Percentiles rank a stretch among this genome's conserved stretches.
Evolutionary conservation across 257 asterid species (phyloP).

Genomic region (Petunia secreta): DNA sequence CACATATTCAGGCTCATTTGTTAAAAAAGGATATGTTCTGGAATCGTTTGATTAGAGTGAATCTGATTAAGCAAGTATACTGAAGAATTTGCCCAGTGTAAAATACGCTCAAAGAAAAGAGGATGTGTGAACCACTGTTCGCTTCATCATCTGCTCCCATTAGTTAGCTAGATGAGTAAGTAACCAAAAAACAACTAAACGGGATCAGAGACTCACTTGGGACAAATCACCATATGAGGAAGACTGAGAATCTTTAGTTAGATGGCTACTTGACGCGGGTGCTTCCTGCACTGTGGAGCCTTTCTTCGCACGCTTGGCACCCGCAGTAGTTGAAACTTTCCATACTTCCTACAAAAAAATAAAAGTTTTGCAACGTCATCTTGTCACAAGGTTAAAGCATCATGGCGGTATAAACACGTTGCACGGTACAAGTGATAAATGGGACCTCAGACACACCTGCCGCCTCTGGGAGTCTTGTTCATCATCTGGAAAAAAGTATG

Average conservation of each 20-base stretch:
- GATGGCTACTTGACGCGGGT: slow-evolving; percentile 46
- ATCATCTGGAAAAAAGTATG: slow-evolving; percentile 95
- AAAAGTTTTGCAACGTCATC: slow-evolving; percentile 22
- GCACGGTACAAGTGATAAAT: slow-evolving; percentile 26
- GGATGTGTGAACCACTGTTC: background rate
- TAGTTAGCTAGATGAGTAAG: slow-evolving; percentile 20
- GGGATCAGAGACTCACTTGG: slow-evolving; percentile 68
- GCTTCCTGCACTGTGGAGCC: slow-evolving; percentile 60
- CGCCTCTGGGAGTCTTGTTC: slow-evolving; percentile 99
- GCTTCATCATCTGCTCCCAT: background rate
- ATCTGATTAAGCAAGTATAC: background rate
- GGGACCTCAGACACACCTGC: slow-evolving; percentile 57
- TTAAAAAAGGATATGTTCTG: background rate
- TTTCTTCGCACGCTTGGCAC: slow-evolving; percentile 85
- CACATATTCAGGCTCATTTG: slow-evolving; percentile 9
- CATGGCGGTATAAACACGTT: background rate
- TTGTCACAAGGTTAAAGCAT: background rate
- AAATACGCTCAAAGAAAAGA: slow-evolving; percentile 15
- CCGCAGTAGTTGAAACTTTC: slow-evolving; percentile 97
- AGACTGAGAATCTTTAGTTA: slow-evolving; percentile 63
- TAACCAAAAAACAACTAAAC: background rate
- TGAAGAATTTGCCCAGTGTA: background rate
- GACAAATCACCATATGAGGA: slow-evolving; percentile 52
- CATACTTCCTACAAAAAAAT: slow-evolving; percentile 74
- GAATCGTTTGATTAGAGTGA: background rate